Conservation (phyloP, 495 filamentous ascomycete genomes). For the Xylaria sp. region DNA sequence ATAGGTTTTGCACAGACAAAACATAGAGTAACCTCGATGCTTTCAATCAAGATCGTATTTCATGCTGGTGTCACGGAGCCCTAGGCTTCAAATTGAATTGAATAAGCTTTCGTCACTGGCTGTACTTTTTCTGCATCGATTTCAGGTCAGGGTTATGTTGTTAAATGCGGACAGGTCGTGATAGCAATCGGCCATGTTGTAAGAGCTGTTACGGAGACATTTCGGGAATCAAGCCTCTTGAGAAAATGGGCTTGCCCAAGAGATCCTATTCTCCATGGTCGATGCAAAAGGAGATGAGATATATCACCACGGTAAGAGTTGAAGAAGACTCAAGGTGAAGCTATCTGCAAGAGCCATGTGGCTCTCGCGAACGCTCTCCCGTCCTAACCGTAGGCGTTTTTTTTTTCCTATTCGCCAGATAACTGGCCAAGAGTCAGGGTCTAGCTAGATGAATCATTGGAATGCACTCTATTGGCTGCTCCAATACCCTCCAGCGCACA, state of each 20-base stretch:
- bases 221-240: not conserved
- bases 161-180: not conserved
- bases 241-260: not conserved
- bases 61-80: not conserved
- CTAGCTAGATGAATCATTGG: slow-evolving; percentile 7
- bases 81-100: not conserved
- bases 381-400: not conserved
- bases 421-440: slow-evolving; percentile 10
- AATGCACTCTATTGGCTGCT: not conserved
- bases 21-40: not conserved
- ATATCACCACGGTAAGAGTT: not conserved
- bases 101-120: not conserved
- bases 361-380: not conserved
- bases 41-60: not conserved
- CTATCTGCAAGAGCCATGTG: not conserved
- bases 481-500: not conserved
- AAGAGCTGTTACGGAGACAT: not conserved
- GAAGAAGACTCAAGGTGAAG: not conserved
- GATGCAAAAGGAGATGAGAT: not conserved
- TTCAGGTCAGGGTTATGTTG: not conserved
- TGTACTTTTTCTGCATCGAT: not conserved
- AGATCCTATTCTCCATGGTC: not conserved
- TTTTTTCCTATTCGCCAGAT: not conserved
- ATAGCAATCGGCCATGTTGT: not conserved
- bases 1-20: not conserved